phyloP scores from a whole-genome alignment of 2,329 filamentous ascomycete genomes.

The Fusarium zealandicum region DNA sequence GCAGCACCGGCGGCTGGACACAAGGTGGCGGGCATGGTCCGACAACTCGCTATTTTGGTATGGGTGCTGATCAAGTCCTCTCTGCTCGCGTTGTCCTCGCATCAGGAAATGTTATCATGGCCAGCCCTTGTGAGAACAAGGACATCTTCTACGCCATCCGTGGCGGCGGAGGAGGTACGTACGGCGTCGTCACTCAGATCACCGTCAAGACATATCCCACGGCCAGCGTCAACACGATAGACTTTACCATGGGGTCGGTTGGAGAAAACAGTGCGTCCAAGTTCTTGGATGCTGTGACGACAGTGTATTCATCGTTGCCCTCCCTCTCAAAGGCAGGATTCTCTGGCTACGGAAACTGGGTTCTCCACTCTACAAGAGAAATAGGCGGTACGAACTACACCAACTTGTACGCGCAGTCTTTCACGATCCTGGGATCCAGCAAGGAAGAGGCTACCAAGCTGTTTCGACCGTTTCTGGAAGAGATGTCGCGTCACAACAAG shows the following conservation, averaged over 20 bases:
- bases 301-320: neutral
- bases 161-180: conserved; percentile 3
- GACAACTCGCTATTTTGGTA: neutral
- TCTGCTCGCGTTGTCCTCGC: conserved; percentile 1
- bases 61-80: conserved; percentile 1
- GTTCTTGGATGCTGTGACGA: neutral
- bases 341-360: no score
- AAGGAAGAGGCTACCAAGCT: no score
- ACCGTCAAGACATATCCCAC: conserved; percentile 2
- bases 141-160: conserved; percentile 2
- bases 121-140: neutral
- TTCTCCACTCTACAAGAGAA: no score
- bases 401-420: no score
- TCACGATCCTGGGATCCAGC: no score
- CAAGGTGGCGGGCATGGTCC: neutral
- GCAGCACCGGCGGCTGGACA: neutral
- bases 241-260: neutral
- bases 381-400: no score
- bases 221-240: neutral
- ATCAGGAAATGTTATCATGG: neutral
- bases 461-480: no score
- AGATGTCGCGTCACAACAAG: no score
- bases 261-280: neutral
- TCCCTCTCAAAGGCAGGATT: no score
- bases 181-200: conserved; percentile 3